A percentile compares a stretch with the other conserved stretches of the same genome.
Conservation (phyloP, 2,329 filamentous ascomycete species). For the Penicillium hordei region DNA sequence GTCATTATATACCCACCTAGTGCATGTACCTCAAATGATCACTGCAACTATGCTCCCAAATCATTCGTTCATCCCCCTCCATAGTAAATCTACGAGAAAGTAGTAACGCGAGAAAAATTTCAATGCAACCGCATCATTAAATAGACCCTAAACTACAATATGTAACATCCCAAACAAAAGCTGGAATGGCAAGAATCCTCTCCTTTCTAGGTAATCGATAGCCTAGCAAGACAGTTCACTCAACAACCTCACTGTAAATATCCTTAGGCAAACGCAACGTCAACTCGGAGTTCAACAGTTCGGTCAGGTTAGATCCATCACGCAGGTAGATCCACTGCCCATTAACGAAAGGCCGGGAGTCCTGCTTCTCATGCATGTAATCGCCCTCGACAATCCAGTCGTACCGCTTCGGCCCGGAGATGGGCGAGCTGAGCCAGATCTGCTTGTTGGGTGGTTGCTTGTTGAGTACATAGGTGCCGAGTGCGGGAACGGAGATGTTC, state of each 20-base stretch:
- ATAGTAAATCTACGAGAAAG: not conserved
- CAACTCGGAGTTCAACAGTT: slow-evolving; percentile 74
- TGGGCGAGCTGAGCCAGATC: slow-evolving; percentile 92
- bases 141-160: slow-evolving; percentile 6
- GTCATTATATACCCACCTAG: not conserved
- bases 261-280: slow-evolving; percentile 59
- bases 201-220: slow-evolving; percentile 3
- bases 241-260: slow-evolving; percentile 34
- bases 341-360: slow-evolving; percentile 50
- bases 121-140: slow-evolving; percentile 1
- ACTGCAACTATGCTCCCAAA: not conserved
- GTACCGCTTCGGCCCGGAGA: slow-evolving; percentile 89
- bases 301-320: slow-evolving; percentile 73
- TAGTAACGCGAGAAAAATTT: not conserved
- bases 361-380: slow-evolving; percentile 75
- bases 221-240: slow-evolving; percentile 3
- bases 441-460: slow-evolving; percentile 97
- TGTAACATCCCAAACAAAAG: not conserved
- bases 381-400: slow-evolving; percentile 78
- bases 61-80: not conserved
- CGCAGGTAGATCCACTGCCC: slow-evolving; percentile 87
- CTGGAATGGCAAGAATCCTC: not conserved
- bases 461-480: slow-evolving; percentile 90
- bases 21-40: not conserved
- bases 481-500: slow-evolving; percentile 66